A percentile compares a stretch with the other conserved stretches of the same genome.
Conservation (phyloP, 2,329 filamentous ascomycete species). For the Fusarium duplospermum region DNA sequence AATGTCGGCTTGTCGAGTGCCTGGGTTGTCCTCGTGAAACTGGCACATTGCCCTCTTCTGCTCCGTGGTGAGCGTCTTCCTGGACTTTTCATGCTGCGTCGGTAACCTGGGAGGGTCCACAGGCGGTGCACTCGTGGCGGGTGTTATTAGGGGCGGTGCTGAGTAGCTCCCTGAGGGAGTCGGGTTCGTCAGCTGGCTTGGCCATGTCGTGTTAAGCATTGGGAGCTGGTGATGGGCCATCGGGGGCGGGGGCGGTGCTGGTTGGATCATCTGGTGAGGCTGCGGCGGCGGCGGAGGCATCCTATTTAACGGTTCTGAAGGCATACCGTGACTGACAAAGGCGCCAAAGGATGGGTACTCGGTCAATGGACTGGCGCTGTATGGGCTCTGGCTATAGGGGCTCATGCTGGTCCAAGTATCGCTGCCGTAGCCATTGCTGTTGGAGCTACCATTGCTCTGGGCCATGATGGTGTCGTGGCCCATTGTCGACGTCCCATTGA, state of each 20-base stretch:
- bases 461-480: constrained; percentile 48
- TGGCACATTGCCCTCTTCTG: constrained; percentile 94
- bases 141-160: constrained; percentile 69
- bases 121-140: constrained; percentile 63
- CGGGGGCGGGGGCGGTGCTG: constrained; percentile 44
- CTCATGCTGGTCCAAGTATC: constrained; percentile 68
- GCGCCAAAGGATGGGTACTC: constrained; percentile 70
- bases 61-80: constrained; percentile 90
- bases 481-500: constrained; percentile 48
- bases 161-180: constrained; percentile 65
- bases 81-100: constrained; percentile 68
- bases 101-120: constrained; percentile 44
- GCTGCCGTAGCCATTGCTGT: constrained; percentile 48
- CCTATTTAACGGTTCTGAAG: constrained; percentile 61
- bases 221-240: constrained; percentile 71
- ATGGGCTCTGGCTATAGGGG: constrained; percentile 72
- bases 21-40: constrained; percentile 90
- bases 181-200: constrained; percentile 83
- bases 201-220: constrained; percentile 81
- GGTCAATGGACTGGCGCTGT: constrained; percentile 65
- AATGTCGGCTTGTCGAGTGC: constrained; percentile 95
- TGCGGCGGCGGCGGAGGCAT: constrained; percentile 68
- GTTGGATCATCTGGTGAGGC: constrained; percentile 49
- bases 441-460: constrained; percentile 31
- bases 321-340: constrained; percentile 67